phyloP scores from a whole-genome alignment of 805 yeast genomes.

The Wickerhamiella dianesei region DNA sequence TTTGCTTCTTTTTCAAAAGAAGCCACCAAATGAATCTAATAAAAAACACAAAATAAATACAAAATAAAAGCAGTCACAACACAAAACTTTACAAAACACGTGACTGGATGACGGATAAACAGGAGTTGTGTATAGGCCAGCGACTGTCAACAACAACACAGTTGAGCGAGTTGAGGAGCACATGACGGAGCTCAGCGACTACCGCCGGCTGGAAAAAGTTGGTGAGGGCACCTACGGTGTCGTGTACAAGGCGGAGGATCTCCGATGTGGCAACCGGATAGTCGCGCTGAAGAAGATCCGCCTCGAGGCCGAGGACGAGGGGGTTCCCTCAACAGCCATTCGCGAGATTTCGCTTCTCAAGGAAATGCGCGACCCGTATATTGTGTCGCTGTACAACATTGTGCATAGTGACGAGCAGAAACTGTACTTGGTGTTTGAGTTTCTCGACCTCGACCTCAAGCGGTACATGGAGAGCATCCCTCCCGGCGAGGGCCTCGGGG shows the following conservation, averaged over 20 bases:
- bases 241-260: constrained; percentile 89
- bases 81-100: neutral
- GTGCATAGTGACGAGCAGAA: constrained; percentile 91
- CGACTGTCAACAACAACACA: neutral
- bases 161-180: neutral
- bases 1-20: no score
- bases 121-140: neutral
- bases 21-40: no score
- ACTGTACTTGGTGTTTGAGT: constrained; percentile 85
- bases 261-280: constrained; percentile 76
- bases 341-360: constrained; percentile 89
- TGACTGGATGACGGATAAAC: neutral
- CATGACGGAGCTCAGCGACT: constrained; percentile 84
- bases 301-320: constrained; percentile 92
- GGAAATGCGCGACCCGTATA: constrained; percentile 86
- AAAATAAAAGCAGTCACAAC: no score
- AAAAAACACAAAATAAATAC: no score
- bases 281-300: constrained; percentile 94
- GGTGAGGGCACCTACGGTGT: constrained; percentile 98
- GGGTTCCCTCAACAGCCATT: constrained; percentile 96
- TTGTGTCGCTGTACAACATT: constrained; percentile 81
- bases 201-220: constrained; percentile 86
- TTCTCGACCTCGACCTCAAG: constrained; percentile 84
- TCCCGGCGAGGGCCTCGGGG: constrained; percentile 77
- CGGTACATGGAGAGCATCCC: constrained; percentile 95